phyloP scores from a whole-genome alignment of 805 yeast species.

The Nakazawaea ambrosiae region DNA sequence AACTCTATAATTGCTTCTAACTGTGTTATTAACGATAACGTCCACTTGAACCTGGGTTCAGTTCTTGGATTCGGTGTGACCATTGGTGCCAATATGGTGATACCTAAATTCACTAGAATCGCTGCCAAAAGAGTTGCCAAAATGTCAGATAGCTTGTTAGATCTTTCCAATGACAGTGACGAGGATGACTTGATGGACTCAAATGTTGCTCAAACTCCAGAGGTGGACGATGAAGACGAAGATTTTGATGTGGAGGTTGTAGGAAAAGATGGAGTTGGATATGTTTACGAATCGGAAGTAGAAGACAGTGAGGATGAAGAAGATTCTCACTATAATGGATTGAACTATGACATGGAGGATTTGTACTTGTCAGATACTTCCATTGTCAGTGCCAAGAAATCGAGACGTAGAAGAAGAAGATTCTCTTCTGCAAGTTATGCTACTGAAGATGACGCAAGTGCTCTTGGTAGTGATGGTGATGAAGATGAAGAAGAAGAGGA shows the following conservation, averaged over 20 bases:
- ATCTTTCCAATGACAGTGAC: slow-evolving; percentile 24
- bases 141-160: slow-evolving; percentile 17
- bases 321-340: slow-evolving; percentile 29
- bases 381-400: slow-evolving; percentile 35
- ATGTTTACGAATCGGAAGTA: slow-evolving; percentile 24
- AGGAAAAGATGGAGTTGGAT: slow-evolving; percentile 47
- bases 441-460: slow-evolving; percentile 30
- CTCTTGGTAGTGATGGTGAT: slow-evolving; percentile 12
- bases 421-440: slow-evolving; percentile 25
- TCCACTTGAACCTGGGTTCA: slow-evolving; percentile 56
- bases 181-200: slow-evolving; percentile 16
- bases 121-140: slow-evolving; percentile 37
- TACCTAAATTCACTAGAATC: slow-evolving; percentile 47
- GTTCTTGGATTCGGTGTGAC: slow-evolving; percentile 73
- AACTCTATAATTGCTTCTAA: slow-evolving; percentile 67
- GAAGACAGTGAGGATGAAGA: slow-evolving; percentile 39
- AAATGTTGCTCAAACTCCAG: not conserved
- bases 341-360: slow-evolving; percentile 34
- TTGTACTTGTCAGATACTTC: slow-evolving; percentile 48
- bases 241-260: slow-evolving; percentile 23
- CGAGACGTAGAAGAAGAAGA: slow-evolving; percentile 31
- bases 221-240: slow-evolving; percentile 5
- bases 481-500: slow-evolving; percentile 57
- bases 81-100: slow-evolving; percentile 45
- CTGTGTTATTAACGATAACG: slow-evolving; percentile 47